Evolutionary conservation across 2,329 filamentous ascomycete species (phyloP), one percentile per base, ranked within the genome.

Genomic region (Anthostomella pinea): DNA sequence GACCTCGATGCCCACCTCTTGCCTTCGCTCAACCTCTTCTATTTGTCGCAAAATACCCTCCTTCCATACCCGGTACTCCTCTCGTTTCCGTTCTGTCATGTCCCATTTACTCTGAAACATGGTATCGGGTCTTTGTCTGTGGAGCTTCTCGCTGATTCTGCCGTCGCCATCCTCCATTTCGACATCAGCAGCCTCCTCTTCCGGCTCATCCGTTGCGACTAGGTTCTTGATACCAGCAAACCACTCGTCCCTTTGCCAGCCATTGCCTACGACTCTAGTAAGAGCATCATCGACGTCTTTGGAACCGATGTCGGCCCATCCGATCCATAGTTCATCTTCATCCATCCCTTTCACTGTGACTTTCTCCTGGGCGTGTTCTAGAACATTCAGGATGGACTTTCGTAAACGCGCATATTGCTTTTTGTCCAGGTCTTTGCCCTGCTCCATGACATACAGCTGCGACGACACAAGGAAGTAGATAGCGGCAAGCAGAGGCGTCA

Each of bases 31-130:
- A 28, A 75, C 59, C 40, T 68, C 59, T 16, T 67, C 62, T 39
- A 87, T 77, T 47, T 70, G 70, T 40, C 62, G 64, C 54, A 85
- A 51, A 17, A 87, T 73, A 1, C 58, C 63, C 4, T 70, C 67
- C 59, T 82, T 82, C 87, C 86, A 93, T 13, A 57, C 59, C 28
- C 58, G 65, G 55, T 81, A 89, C 8, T 83, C 78, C 25, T 67
- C 67, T 49, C 72, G 70, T 48, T 77, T 79, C 43, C 72, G 67
- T 31, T 82, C 77, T 45, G 80, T 82, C 50, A 90, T 60, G 52
- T 81, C 83, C 52, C 85, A 81, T 30, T 75, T 73, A 46, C 83
- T 80, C 59, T 89, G 84, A 50, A 90, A 78, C 85, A 89, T 89
- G 3, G 81, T 85, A 45, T 80, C 77, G 7, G 71, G 65, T 38